These are phyloP conservation scores for Pleurotus salmoneostramineus DNA, from an alignment of 768 basidiomycete genomes.

Conservation along the genomic window DNA sequence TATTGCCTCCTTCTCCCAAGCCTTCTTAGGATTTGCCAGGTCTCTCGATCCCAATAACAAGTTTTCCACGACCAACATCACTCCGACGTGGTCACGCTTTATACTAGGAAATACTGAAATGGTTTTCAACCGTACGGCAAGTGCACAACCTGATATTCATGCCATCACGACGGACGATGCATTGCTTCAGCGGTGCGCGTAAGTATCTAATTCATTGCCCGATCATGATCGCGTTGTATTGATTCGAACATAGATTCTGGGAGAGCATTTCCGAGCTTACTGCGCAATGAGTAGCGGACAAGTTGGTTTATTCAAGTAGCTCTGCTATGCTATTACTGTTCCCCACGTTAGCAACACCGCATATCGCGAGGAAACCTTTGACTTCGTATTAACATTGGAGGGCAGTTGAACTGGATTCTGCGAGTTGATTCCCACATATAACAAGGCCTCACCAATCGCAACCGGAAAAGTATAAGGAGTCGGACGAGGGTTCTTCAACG, in stretches of 20 bases:
- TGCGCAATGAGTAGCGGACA: not conserved
- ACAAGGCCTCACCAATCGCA: no score
- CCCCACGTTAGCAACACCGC: no score
- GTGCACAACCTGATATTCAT: not conserved
- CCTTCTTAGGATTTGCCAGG: conserved; percentile 17
- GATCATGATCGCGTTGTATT: not conserved
- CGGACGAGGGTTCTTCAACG: no score
- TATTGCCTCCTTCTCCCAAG: conserved; percentile 14
- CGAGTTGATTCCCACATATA: no score
- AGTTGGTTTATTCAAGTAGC: no score
- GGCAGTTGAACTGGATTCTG: no score
- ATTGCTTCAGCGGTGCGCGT: not conserved
- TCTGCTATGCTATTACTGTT: no score
- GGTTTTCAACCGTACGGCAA: conserved; percentile 21
- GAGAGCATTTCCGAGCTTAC: not conserved
- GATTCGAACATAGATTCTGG: not conserved
- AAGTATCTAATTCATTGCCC: not conserved
- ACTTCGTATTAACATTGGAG: no score
- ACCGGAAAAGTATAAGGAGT: no score
- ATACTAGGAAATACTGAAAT: conserved; percentile 19
- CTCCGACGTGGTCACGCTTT: conserved; percentile 14
- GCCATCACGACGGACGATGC: not conserved
- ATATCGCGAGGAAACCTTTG: no score
- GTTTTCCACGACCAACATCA: conserved; percentile 12
- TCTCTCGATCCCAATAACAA: conserved; percentile 15